Conservation (phyloP, 2,329 filamentous ascomycete species). For the Pyrenochaeta sp. region DNA sequence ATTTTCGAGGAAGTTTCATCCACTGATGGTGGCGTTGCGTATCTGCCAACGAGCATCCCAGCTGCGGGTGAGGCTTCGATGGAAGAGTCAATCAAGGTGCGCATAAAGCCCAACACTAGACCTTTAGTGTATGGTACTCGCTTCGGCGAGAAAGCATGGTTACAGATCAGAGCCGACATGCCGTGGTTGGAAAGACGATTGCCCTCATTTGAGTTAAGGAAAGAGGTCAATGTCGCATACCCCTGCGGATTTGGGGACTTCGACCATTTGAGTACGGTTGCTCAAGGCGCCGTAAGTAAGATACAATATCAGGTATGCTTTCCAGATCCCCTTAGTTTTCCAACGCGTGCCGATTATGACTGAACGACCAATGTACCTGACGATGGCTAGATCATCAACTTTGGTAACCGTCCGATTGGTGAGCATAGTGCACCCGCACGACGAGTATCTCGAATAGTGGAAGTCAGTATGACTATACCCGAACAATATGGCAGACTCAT, state of each 20-base stretch:
- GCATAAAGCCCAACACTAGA: slow-evolving; percentile 3
- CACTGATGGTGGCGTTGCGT: slow-evolving; percentile 9
- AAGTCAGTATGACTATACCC: no score
- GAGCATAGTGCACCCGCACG: not conserved
- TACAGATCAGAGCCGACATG: slow-evolving; percentile 12
- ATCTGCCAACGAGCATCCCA: slow-evolving; percentile 10
- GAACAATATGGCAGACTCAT: no score
- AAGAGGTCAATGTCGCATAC: slow-evolving; percentile 8
- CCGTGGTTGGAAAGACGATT: slow-evolving; percentile 11
- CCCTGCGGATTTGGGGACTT: slow-evolving; percentile 8
- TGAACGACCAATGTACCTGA: not conserved
- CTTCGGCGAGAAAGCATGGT: not conserved
- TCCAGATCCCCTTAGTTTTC: no score
- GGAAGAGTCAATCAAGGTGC: slow-evolving; percentile 9
- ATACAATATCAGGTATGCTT: slow-evolving; percentile 6
- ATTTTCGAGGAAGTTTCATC: slow-evolving; percentile 6
- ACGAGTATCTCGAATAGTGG: no score
- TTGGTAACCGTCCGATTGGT: slow-evolving; percentile 2
- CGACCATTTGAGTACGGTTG: slow-evolving; percentile 6
- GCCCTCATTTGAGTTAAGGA: slow-evolving; percentile 8
- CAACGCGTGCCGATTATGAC: no score
- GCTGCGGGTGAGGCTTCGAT: slow-evolving; percentile 5
- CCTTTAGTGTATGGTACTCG: not conserved
- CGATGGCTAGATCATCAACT: slow-evolving; percentile 1
- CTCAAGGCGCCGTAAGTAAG: slow-evolving; percentile 7